Evolutionary conservation across 495 filamentous ascomycete genomes (phyloP).

Genomic region (Aspergillus leporis): DNA sequence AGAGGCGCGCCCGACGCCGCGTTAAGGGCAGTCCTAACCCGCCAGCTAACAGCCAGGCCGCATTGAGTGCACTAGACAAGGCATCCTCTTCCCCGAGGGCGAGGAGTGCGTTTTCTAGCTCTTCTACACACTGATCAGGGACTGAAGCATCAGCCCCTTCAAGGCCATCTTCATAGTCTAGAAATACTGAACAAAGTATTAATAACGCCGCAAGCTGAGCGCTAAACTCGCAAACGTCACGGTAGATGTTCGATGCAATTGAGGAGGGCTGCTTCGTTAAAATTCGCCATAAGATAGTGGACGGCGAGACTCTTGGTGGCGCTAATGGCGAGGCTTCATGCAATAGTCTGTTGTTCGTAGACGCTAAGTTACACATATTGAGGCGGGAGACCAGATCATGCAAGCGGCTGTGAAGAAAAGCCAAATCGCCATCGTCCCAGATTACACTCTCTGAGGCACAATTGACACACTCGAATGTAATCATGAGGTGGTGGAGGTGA

Average conservation of each 20-base stretch:
- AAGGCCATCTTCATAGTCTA: conserved; percentile 9
- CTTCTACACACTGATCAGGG: conserved; percentile 12
- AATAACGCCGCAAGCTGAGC: conserved; percentile 11
- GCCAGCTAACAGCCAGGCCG: conserved; percentile 14
- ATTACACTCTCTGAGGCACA: conserved; percentile 11
- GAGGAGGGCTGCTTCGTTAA: conserved; percentile 6
- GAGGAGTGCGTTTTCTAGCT: conserved; percentile 11
- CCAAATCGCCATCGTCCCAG: conserved; percentile 10
- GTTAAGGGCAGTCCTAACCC: conserved; percentile 11
- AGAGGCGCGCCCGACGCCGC: conserved; percentile 8
- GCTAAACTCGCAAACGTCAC: conserved; percentile 8
- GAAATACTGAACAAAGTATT: conserved; percentile 11
- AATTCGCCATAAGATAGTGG: conserved; percentile 8
- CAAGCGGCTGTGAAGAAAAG: conserved; percentile 3
- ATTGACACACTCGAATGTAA: conserved; percentile 13
- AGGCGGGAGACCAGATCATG: not conserved
- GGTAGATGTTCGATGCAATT: conserved; percentile 7
- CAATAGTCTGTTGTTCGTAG: not conserved
- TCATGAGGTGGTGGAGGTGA: conserved; percentile 9
- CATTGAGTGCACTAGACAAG: conserved; percentile 13
- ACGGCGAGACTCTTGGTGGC: conserved; percentile 1
- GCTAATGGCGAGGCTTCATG: not conserved
- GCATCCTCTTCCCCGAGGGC: conserved; percentile 11
- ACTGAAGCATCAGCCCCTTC: not conserved
- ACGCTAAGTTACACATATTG: not conserved